phyloP scores from a whole-genome alignment of 2,329 filamentous ascomycete genomes.

The Cryoendolithus antarcticus region DNA sequence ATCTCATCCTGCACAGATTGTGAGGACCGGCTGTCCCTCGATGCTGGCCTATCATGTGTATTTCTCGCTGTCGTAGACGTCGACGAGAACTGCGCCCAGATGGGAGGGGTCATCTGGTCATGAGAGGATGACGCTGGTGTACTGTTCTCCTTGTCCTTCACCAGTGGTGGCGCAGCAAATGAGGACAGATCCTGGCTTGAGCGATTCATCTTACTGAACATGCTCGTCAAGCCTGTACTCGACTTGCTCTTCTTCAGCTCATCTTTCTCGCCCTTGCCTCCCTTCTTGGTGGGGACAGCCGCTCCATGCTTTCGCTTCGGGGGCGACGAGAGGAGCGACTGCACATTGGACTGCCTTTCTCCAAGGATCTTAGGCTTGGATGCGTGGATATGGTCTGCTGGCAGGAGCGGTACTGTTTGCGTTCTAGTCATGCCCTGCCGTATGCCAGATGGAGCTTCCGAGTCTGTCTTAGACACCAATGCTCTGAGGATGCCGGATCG shows the following conservation, averaged over 20 bases:
- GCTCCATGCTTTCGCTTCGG: constrained; percentile 8
- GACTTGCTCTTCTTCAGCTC: constrained; percentile 61
- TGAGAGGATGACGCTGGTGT: constrained; percentile 44
- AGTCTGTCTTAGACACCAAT: constrained; percentile 37
- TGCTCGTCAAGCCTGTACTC: constrained; percentile 63
- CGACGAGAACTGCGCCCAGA: constrained; percentile 63
- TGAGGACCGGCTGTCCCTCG: constrained; percentile 30
- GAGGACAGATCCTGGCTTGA: constrained; percentile 51
- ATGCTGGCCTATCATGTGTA: not conserved
- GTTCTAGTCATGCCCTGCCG: constrained; percentile 11
- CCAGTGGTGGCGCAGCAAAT: constrained; percentile 30
- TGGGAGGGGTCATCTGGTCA: constrained; percentile 45
- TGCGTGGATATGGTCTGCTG: constrained; percentile 37
- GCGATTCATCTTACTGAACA: constrained; percentile 59
- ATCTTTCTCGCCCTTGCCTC: constrained; percentile 1
- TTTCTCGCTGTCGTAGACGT: constrained; percentile 9
- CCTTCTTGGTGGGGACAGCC: not conserved
- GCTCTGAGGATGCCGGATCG: constrained; percentile 39
- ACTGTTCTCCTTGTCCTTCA: constrained; percentile 71
- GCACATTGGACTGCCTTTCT: constrained; percentile 20
- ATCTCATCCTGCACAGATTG: constrained; percentile 43
- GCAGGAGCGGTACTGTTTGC: constrained; percentile 31
- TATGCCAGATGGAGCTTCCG: constrained; percentile 23
- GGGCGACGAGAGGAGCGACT: constrained; percentile 20
- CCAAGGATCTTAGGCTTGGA: constrained; percentile 14